Evolutionary conservation across 176 grass and related monocot species (phyloP), one percentile per base, ranked within the genome.

Genomic region (Alloteropsis semialata): DNA sequence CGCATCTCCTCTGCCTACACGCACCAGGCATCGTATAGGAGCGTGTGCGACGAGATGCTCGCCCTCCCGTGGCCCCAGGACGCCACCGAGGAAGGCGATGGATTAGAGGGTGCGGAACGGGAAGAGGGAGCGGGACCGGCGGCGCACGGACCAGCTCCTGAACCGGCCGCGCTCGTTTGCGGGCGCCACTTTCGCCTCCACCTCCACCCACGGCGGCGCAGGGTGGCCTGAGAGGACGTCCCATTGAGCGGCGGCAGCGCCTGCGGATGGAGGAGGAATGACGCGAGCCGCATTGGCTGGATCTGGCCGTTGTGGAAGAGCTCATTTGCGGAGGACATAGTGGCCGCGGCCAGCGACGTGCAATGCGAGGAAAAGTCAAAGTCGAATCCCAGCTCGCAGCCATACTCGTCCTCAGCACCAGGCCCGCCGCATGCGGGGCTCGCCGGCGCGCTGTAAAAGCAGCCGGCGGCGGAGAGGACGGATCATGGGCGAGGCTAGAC

Each of bases 231-330:
- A 30, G n/a, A 66, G 61, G 36, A 19, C 44, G 48, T 61, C 84
- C 60, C 43, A 22, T 9, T 53, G 27, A 84, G 61, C 3, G 85
- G 42, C 33, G 74, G 84, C 5, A 69, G 77, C 68, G 80, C 80
- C 72, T 92, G 84, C n/a, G 90, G 81, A 3, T 77, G 63, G 71
- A 76, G 87, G 16, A 89, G 87, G 62, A 89, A 63, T 0, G 82
- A 85, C 8, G 82, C 11, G 64, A 90, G 78, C 64, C 83, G 72
- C 83, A 82, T 72, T 71, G 88, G 83, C 2, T 88, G 86, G 95
- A 97, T 94, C 90, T 94, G 92, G 21, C 92, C 92, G 70, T 97
- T 92, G 77, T 92, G 53, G 79, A 97, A 97, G 75, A 97, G 90
- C 83, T 97, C 92, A 32, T 94, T 86, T 8, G 95, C 95, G 5